Base-by-base conservation (phyloP, 2,329 filamentous ascomycete genomes). In the Pestalotiopsis sp. region DNA sequence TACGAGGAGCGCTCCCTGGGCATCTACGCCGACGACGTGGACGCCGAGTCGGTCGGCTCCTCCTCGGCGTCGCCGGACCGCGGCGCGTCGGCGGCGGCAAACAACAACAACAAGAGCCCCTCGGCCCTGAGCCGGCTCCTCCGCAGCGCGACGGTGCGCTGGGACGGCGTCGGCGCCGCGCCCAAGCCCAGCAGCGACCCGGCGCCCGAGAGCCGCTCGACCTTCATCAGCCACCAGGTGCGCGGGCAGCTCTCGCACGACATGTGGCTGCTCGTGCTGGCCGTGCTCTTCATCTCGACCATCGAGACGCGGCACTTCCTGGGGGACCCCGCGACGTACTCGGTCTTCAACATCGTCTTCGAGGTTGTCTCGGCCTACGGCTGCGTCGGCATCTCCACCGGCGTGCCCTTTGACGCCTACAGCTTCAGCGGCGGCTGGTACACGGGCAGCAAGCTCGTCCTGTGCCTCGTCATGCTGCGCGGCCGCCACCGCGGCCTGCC, bases 1-100 rank as follows among this genome's bases (percentile, higher is more conserved):
- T 93, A 93, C 75, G 91, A 93, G 75, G 90, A 93, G 74, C 84
- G 89, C 6, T 90, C 88, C 0, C 81, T 93, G 1, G 90, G 90
- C 0, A 86, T 91, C 39, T 88, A 90, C 69, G 79, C 79, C 23
- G 75, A 74, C 27, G 71, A 75, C 14, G 66, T 69, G 49, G 74
- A 79, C 12, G 79, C 82, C 59, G 67, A 72, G 2, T 57, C 69
- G 5, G 20, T 67, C 3, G 39, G 41, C 14, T 36, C 59, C 17
- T 41, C 62, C 0, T 39, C 41, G 5, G 25, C 38, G 5, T 11
- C 38, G 4, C 25, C 25, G 25, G 25, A 25, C 41, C 0, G 31
- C 25, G 3, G 25, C 27, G 6, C 11, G 20, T 23, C 20, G n/a
- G 31, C 6, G 38, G 52, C 14, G 25, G 25, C 13, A 41, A 38